phyloP scores from a whole-genome alignment of 441 rosid genomes.

The Populus hybrid region DNA sequence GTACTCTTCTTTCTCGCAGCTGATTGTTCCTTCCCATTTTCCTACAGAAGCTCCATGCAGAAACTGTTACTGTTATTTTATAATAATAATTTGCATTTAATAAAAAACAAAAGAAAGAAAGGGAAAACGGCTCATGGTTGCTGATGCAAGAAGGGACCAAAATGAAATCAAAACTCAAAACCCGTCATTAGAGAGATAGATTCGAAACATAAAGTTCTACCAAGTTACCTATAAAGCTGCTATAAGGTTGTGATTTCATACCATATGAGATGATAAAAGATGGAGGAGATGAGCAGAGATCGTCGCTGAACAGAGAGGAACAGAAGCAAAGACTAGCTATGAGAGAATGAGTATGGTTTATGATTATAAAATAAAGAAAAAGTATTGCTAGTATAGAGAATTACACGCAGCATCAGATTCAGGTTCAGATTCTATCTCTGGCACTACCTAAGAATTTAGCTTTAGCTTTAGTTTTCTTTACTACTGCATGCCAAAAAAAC shows the following conservation, averaged over 20 bases:
- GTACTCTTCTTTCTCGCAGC: slow-evolving; percentile 26
- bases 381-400: slow-evolving; percentile 2
- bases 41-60: slow-evolving; percentile 23
- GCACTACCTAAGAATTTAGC: background rate
- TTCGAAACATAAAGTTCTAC: background rate
- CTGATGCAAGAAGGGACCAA: background rate
- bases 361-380: no score
- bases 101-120: background rate
- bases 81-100: background rate
- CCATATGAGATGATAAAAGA: background rate
- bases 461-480: slow-evolving; percentile 3
- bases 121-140: background rate
- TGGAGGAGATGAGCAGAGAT: background rate
- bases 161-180: no score
- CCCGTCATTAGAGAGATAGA: background rate
- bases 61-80: background rate
- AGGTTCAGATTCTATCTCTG: slow-evolving; percentile 2
- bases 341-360: background rate
- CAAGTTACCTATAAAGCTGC: background rate
- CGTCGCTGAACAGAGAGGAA: background rate
- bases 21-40: slow-evolving; percentile 20
- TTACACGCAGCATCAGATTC: background rate
- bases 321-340: background rate
- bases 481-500: background rate
- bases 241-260: slow-evolving; percentile 2